Base-by-base conservation (phyloP, 2,329 filamentous ascomycete species). In the Dendryphion nanum region DNA sequence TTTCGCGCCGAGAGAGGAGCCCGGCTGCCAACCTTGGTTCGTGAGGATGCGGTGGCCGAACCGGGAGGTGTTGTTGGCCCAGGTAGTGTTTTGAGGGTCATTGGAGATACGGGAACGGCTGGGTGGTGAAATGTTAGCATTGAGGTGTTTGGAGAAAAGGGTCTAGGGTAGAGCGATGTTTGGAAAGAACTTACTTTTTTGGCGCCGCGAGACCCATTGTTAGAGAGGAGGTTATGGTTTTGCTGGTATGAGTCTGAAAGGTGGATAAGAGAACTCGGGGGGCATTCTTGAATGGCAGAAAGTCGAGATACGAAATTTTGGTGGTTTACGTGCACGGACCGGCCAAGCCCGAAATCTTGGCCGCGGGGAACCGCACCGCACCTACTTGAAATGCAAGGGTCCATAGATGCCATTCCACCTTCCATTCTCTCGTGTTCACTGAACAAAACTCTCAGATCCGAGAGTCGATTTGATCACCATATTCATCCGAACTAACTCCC, bases 51-150 rank as follows among this genome's bases (percentile, higher is more conserved):
- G 87, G 65, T 95, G 90, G 52, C 93, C 93, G 64, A 93, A 97
- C 37, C 82, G 83, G 40, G 78, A 78, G 48, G 85, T 87, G 62
- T 90, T 85, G 57, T 84, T 83, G 40, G 85, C 83, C 93, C 93
- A 98, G 76, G 80, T 82, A 33, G 88, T 95, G 67, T 97, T 98
- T 71, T 97, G 96, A 6, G 93, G 93, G 68, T 98, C 93, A 63
- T 85, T 78, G 50, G 85, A 85, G 60, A 97, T 82, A 70, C 91
- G 95, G 33, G 75, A 75, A 53, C 71, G 74, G 55, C 77, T 81
- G 52, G 43, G 18, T 37, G 17, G 21, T 15, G 40, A 56, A n/a
- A n/a, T n/a, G n/a, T n/a, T n/a, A n/a, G n/a, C n/a, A n/a, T n/a
- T n/a, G n/a, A n/a, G n/a, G n/a, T n/a, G n/a, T n/a, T n/a, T n/a